Conservation (phyloP, 495 filamentous ascomycete genomes). For the Trichodelitschia bisporula region DNA sequence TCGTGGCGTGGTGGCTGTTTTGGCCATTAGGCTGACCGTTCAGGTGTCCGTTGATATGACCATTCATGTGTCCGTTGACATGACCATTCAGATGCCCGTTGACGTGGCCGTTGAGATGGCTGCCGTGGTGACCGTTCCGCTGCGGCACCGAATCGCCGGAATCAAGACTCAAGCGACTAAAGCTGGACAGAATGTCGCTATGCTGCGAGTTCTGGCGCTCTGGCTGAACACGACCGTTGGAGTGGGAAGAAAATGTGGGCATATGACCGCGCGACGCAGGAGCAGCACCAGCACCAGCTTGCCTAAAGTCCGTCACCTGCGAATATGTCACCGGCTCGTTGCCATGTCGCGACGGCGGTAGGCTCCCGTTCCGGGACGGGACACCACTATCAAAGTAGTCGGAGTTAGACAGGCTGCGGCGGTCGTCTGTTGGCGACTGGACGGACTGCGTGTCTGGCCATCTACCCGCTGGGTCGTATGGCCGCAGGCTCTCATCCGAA, state of each 20-base stretch:
- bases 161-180: conserved; percentile 6
- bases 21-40: no score
- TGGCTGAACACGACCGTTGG: conserved; percentile 13
- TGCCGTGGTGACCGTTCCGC: no score
- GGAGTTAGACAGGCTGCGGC: conserved; percentile 8
- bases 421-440: conserved; percentile 14
- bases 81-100: no score
- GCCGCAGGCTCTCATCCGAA: no score
- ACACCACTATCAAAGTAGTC: conserved; percentile 14
- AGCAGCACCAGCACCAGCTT: neutral
- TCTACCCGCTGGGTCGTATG: no score
- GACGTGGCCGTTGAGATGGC: no score
- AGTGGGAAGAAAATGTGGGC: conserved; percentile 9
- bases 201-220: conserved; percentile 17
- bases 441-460: conserved; percentile 9
- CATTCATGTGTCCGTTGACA: no score
- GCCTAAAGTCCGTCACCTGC: conserved; percentile 5
- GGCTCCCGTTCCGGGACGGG: conserved; percentile 16
- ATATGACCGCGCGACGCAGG: conserved; percentile 5
- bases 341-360: conserved; percentile 18
- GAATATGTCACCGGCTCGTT: conserved; percentile 10
- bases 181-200: conserved; percentile 12
- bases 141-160: conserved; percentile 3
- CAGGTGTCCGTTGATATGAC: no score
- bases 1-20: no score